Conservation (phyloP, 768 basidiomycete species). For the Auriscalpium orientale region DNA sequence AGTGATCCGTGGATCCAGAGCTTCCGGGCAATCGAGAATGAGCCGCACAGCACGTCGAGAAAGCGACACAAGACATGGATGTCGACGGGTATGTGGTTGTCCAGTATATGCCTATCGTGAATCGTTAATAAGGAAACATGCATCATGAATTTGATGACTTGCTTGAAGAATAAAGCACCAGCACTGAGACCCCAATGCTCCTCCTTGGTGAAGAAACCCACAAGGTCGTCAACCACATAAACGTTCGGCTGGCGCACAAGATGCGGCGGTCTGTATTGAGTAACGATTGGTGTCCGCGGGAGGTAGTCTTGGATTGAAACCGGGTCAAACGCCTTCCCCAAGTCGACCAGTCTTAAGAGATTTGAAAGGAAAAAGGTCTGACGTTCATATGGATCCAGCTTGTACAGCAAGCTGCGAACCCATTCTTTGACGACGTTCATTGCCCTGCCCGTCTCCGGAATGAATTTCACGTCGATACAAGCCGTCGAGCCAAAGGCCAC, state of each 20-base stretch:
- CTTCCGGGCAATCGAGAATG: slow-evolving; percentile 1
- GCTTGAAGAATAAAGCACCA: slow-evolving; percentile 5
- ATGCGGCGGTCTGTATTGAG: neutral
- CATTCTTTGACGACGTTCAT: slow-evolving; percentile 4
- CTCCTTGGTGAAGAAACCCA: slow-evolving; percentile 1
- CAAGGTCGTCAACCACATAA: slow-evolving; percentile 1
- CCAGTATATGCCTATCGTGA: slow-evolving; percentile 3
- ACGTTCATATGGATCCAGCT: neutral
- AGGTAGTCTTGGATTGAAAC: slow-evolving; percentile 2
- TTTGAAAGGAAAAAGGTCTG: neutral
- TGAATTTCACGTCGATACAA: neutral
- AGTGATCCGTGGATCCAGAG: neutral
- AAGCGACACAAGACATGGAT: slow-evolving; percentile 4
- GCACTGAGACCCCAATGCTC: neutral
- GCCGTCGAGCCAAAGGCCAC: slow-evolving; percentile 3
- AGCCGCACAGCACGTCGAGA: slow-evolving; percentile 4
- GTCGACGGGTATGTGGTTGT: slow-evolving; percentile 1
- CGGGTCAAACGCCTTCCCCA: slow-evolving; percentile 10
- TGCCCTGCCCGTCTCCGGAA: neutral
- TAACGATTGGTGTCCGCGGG: neutral
- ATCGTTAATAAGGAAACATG: neutral
- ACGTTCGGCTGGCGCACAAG: neutral
- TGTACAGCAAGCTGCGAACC: slow-evolving; percentile 4
- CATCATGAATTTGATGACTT: neutral
- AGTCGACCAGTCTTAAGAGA: slow-evolving; percentile 7